Percentiles rank a stretch among this genome's conserved stretches.
Evolutionary conservation across 768 basidiomycete species (phyloP).

Genomic region (Serpula lacrymans): DNA sequence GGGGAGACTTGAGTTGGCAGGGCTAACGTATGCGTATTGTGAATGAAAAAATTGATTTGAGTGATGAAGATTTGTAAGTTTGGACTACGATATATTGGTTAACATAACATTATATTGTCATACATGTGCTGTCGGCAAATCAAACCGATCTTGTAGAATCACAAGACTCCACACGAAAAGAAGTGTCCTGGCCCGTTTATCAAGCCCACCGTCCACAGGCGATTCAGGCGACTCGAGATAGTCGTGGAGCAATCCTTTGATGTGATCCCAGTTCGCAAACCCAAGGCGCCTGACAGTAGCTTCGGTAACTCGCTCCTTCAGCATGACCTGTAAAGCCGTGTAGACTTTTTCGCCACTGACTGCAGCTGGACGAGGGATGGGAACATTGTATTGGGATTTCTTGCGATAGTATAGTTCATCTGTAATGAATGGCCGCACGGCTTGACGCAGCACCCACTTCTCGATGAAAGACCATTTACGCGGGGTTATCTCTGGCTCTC

Average conservation of each 20-base stretch:
- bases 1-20: too few relatives aligned
- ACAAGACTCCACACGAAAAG: slow-evolving; percentile 8
- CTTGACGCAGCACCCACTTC: slow-evolving; percentile 15
- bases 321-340: slow-evolving; percentile 8
- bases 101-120: too few relatives aligned
- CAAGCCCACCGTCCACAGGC: slow-evolving; percentile 5
- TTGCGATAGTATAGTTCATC: slow-evolving; percentile 11
- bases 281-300: slow-evolving; percentile 8
- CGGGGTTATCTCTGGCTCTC: slow-evolving; percentile 1
- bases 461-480: slow-evolving; percentile 7
- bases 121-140: slow-evolving; percentile 9
- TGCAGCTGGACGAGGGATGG: slow-evolving; percentile 5
- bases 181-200: slow-evolving; percentile 5
- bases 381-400: slow-evolving; percentile 10
- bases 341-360: background rate
- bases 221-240: slow-evolving; percentile 10
- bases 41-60: too few relatives aligned
- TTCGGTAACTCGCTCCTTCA: slow-evolving; percentile 9
- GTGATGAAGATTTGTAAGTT: too few relatives aligned
- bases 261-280: slow-evolving; percentile 8
- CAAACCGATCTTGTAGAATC: slow-evolving; percentile 14
- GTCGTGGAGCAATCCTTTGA: slow-evolving; percentile 1
- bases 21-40: too few relatives aligned
- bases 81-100: too few relatives aligned
- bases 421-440: slow-evolving; percentile 12